phyloP scores from a whole-genome alignment of 2,329 filamentous ascomycete genomes.

The Penicillium brevicompactum region DNA sequence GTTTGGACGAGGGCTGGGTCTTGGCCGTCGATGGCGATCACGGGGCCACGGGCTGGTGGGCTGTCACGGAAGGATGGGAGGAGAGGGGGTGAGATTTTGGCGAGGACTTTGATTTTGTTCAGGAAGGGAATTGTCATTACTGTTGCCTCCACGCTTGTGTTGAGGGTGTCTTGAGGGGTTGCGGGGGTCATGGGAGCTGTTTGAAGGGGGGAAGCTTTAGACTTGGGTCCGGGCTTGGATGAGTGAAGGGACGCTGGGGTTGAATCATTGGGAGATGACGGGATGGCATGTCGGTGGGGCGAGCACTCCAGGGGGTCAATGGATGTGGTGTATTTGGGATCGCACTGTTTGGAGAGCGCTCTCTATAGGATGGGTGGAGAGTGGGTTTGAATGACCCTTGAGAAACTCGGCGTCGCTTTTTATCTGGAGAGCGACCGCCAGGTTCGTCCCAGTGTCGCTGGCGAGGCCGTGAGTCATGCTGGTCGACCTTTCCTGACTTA shows the following conservation, averaged over 20 bases:
- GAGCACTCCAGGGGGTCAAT: slow-evolving; percentile 48
- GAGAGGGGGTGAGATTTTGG: slow-evolving; percentile 73
- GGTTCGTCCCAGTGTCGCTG: slow-evolving; percentile 34
- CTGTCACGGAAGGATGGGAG: slow-evolving; percentile 35
- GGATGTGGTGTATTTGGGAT: slow-evolving; percentile 44
- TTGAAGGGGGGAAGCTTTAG: slow-evolving; percentile 58
- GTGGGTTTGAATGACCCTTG: slow-evolving; percentile 41
- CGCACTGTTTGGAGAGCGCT: slow-evolving; percentile 26
- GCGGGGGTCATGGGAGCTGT: slow-evolving; percentile 35
- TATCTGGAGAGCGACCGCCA: slow-evolving; percentile 54
- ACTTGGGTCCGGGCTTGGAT: slow-evolving; percentile 49
- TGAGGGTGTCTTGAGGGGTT: slow-evolving; percentile 28
- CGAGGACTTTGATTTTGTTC: slow-evolving; percentile 75
- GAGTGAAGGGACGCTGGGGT: slow-evolving; percentile 52
- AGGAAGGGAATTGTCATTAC: slow-evolving; percentile 74
- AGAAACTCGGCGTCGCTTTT: slow-evolving; percentile 64
- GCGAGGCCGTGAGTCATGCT: slow-evolving; percentile 25
- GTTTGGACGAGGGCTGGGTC: slow-evolving; percentile 63
- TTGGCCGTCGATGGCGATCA: slow-evolving; percentile 82
- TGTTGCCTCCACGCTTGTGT: slow-evolving; percentile 63
- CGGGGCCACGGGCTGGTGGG: slow-evolving; percentile 64
- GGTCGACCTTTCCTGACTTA: slow-evolving; percentile 31
- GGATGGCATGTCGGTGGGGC: slow-evolving; percentile 37
- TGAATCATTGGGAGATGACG: slow-evolving; percentile 55
- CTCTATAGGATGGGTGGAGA: slow-evolving; percentile 33